phyloP scores from a whole-genome alignment of 2,329 filamentous ascomycete species.

The Colletotrichum tabaci region DNA sequence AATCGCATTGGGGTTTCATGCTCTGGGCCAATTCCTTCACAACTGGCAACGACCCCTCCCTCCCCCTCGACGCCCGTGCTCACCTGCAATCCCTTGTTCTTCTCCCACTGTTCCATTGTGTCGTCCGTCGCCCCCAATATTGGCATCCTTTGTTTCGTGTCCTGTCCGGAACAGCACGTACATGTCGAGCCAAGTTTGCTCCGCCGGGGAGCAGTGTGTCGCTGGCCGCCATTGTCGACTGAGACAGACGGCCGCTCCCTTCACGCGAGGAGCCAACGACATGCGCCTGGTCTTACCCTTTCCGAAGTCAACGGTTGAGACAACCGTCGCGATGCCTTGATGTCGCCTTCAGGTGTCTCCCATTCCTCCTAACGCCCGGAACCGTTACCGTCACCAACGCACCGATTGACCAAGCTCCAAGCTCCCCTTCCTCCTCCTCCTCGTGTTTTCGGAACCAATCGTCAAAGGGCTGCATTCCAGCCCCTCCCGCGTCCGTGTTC shows the following conservation, averaged over 20 bases:
- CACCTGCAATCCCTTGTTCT: constrained; percentile 25
- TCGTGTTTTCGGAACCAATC: constrained; percentile 13
- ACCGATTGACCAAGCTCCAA: constrained; percentile 3
- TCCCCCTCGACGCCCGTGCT: constrained; percentile 30
- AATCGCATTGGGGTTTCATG: constrained; percentile 39
- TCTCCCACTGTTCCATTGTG: constrained; percentile 6
- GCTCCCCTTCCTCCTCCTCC: neutral
- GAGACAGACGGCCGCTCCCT: neutral
- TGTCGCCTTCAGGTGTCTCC: neutral
- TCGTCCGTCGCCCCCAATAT: constrained; percentile 14
- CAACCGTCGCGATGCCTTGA: neutral
- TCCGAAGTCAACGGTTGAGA: neutral
- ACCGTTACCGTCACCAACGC: neutral
- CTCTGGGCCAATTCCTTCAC: constrained; percentile 27
- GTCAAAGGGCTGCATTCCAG: constrained; percentile 22
- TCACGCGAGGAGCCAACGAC: neutral
- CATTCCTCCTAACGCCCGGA: constrained; percentile 2
- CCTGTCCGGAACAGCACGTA: constrained; percentile 7
- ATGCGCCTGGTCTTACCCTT: neutral
- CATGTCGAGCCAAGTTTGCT: neutral
- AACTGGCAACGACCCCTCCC: neutral
- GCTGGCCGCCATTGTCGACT: constrained; percentile 8
- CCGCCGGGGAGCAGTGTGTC: neutral
- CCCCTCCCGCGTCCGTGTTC: constrained; percentile 25
- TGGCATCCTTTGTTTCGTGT: constrained; percentile 19